Evolutionary conservation across 768 basidiomycete genomes (phyloP).

Genomic region (Rhodotorula babjevae): DNA sequence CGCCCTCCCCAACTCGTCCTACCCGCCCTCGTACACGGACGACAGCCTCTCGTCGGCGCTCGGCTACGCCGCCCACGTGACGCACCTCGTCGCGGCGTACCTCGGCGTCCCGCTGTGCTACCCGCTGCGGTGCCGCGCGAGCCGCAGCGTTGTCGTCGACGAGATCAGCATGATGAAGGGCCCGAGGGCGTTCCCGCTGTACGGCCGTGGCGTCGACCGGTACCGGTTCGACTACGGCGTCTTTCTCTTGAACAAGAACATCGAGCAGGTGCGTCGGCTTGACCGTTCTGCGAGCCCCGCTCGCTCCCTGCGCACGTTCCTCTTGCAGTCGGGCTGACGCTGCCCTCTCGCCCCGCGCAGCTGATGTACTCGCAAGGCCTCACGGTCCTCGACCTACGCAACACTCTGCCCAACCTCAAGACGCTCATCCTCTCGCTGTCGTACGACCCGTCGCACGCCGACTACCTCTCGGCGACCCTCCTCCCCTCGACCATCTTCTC

Average conservation of each 20-base stretch:
- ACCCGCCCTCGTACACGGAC: constrained; percentile 71
- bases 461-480: constrained; percentile 8
- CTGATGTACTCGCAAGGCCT: constrained; percentile 59
- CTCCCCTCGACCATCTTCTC: background rate
- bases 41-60: constrained; percentile 81
- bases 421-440: constrained; percentile 75
- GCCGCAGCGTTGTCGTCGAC: constrained; percentile 84
- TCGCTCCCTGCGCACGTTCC: no score
- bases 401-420: constrained; percentile 94
- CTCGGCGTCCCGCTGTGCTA: constrained; percentile 72
- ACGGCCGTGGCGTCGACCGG: constrained; percentile 87
- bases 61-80: constrained; percentile 81
- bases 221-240: constrained; percentile 98
- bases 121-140: constrained; percentile 83
- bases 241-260: constrained; percentile 92
- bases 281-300: no score
- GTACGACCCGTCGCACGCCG: constrained; percentile 43
- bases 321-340: no score
- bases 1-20: constrained; percentile 81
- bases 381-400: constrained; percentile 83
- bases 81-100: constrained; percentile 75
- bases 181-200: constrained; percentile 92
- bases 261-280: constrained; percentile 67
- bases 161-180: constrained; percentile 92
- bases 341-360: background rate